These are phyloP conservation scores for Leucocoprinus sp. DNA, from an alignment of 768 basidiomycete genomes.

Conservation along the genomic window DNA sequence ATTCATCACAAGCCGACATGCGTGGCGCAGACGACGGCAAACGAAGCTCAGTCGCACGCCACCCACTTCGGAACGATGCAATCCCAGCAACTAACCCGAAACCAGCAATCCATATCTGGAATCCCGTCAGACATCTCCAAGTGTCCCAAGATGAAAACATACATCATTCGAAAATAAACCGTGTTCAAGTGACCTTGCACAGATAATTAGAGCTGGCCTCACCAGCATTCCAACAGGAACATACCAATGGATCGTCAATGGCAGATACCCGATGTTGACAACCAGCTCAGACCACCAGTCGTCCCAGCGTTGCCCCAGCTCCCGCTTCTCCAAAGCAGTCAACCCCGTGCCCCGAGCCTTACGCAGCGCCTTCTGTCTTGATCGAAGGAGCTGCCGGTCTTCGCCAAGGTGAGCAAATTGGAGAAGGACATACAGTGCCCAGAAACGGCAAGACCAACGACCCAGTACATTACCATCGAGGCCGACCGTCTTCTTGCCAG, in stretches of 20 bases:
- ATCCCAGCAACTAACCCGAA: slow-evolving; percentile 43
- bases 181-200: slow-evolving; percentile 52
- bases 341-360: slow-evolving; percentile 48
- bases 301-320: slow-evolving; percentile 52
- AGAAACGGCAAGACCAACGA: slow-evolving; percentile 73
- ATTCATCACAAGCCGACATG: neutral
- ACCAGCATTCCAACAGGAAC: slow-evolving; percentile 39
- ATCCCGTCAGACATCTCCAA: slow-evolving; percentile 1
- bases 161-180: slow-evolving; percentile 66
- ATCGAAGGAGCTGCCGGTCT: slow-evolving; percentile 51
- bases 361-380: slow-evolving; percentile 45
- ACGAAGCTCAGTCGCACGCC: slow-evolving; percentile 59
- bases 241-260: slow-evolving; percentile 79
- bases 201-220: neutral
- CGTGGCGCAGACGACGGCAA: slow-evolving; percentile 11
- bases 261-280: slow-evolving; percentile 70
- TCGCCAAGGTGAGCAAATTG: slow-evolving; percentile 69
- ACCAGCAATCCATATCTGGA: slow-evolving; percentile 33
- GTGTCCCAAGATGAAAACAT: slow-evolving; percentile 15
- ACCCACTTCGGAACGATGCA: slow-evolving; percentile 58
- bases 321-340: slow-evolving; percentile 42
- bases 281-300: slow-evolving; percentile 65
- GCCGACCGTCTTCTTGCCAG: slow-evolving; percentile 31
- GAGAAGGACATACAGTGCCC: slow-evolving; percentile 71
- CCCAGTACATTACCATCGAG: slow-evolving; percentile 42